Evolutionary conservation across 1,139 yeast species (phyloP).

Genomic region (Arxiozyma slooffiae): DNA sequence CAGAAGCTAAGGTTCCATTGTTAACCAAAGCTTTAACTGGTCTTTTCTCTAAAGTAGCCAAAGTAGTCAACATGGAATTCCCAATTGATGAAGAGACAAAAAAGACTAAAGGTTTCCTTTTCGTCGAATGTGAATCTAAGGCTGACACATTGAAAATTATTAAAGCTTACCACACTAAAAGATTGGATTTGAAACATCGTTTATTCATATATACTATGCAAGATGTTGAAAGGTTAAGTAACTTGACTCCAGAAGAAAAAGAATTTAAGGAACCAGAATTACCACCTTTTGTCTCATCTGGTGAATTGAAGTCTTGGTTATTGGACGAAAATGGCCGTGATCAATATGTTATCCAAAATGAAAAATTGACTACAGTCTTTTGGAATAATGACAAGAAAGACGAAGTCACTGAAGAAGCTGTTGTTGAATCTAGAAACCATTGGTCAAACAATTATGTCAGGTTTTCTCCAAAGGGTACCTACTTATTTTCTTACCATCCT

Average conservation of each 20-base stretch:
- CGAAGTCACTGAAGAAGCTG: conserved; percentile 48
- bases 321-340: conserved; percentile 86
- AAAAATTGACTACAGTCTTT: conserved; percentile 72
- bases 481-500: conserved; percentile 76
- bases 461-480: conserved; percentile 92
- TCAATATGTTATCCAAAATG: conserved; percentile 72
- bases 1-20: conserved; percentile 77
- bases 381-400: conserved; percentile 76
- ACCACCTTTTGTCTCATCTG: conserved; percentile 63
- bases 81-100: conserved; percentile 64
- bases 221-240: conserved; percentile 77
- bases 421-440: conserved; percentile 65
- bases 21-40: conserved; percentile 79
- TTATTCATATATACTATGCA: conserved; percentile 71
- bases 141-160: conserved; percentile 72
- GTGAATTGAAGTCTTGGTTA: conserved; percentile 83
- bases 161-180: conserved; percentile 73
- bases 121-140: conserved; percentile 67
- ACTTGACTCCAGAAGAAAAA: conserved; percentile 39
- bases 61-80: conserved; percentile 47
- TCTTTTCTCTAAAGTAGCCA: conserved; percentile 60
- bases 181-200: conserved; percentile 88
- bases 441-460: conserved; percentile 77
- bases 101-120: conserved; percentile 77
- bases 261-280: conserved; percentile 63